A percentile compares a stretch with the other conserved stretches of the same genome.
Conservation (phyloP, 2,329 filamentous ascomycete genomes). For the Claviceps sorghi region DNA sequence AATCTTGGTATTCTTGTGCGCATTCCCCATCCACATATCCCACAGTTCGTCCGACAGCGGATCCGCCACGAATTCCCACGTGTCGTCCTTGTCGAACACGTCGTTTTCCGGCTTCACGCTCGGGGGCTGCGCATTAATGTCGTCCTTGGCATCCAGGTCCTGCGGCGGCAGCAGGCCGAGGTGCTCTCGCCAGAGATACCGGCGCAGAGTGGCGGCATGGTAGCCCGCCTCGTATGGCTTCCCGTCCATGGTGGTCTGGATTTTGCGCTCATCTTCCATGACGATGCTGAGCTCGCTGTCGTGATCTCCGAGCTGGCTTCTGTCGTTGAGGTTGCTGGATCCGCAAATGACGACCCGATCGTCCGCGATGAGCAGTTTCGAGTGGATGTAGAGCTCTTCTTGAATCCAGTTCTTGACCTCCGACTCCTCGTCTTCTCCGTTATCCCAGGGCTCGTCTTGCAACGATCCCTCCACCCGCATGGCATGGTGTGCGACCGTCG, state of each 20-base stretch:
- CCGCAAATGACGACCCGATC: slow-evolving; percentile 76
- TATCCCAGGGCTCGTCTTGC: slow-evolving; percentile 63
- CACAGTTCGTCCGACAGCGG: slow-evolving; percentile 53
- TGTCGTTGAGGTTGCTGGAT: slow-evolving; percentile 83
- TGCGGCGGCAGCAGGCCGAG: slow-evolving; percentile 68
- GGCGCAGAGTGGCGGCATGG: slow-evolving; percentile 66
- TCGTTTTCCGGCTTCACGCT: slow-evolving; percentile 52
- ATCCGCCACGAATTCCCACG: slow-evolving; percentile 53
- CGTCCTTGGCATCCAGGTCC: slow-evolving; percentile 48
- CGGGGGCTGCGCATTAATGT: slow-evolving; percentile 62
- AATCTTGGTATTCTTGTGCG: slow-evolving; percentile 56
- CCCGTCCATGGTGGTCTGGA: slow-evolving; percentile 67
- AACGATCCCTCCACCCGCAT: slow-evolving; percentile 52
- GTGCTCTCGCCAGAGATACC: slow-evolving; percentile 83
- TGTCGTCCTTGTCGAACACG: slow-evolving; percentile 42
- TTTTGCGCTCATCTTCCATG: slow-evolving; percentile 63
- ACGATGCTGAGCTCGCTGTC: slow-evolving; percentile 86
- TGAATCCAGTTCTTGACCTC: slow-evolving; percentile 86
- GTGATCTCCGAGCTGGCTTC: slow-evolving; percentile 73
- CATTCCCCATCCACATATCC: slow-evolving; percentile 53
- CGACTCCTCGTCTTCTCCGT: slow-evolving; percentile 44
- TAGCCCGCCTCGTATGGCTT: slow-evolving; percentile 62
- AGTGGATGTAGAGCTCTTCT: slow-evolving; percentile 91
- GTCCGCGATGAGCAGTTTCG: slow-evolving; percentile 79
- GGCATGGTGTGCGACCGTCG: slow-evolving; percentile 57